Evolutionary conservation across 805 yeast genomes (phyloP).

Genomic region (Yarrowia sp.): DNA sequence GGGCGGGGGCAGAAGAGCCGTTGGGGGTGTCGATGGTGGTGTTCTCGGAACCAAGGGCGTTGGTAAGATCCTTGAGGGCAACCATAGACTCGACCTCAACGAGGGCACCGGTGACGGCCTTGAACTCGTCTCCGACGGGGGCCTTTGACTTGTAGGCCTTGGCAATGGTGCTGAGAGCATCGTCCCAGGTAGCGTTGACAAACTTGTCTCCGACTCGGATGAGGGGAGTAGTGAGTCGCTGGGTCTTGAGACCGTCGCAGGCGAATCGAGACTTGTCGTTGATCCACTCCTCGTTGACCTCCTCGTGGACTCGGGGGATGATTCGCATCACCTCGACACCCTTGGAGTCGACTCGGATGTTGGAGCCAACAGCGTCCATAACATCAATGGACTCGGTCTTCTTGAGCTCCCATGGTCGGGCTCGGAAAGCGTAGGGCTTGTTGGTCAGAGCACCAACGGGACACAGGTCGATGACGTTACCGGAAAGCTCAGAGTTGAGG

Average conservation of each 20-base stretch:
- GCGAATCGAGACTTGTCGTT: constrained; percentile 85
- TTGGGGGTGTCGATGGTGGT: constrained; percentile 66
- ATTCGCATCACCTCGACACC: constrained; percentile 87
- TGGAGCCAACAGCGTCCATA: constrained; percentile 78
- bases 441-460: constrained; percentile 91
- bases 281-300: constrained; percentile 88
- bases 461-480: constrained; percentile 82
- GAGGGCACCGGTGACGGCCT: constrained; percentile 79
- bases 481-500: constrained; percentile 79
- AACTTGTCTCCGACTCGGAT: constrained; percentile 67
- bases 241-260: constrained; percentile 80
- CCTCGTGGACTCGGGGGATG: constrained; percentile 81
- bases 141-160: constrained; percentile 54
- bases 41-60: constrained; percentile 77
- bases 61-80: constrained; percentile 74
- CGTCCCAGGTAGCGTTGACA: constrained; percentile 81
- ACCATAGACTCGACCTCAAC: constrained; percentile 81
- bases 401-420: constrained; percentile 91
- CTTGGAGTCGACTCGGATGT: constrained; percentile 79
- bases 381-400: constrained; percentile 85
- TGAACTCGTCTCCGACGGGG: constrained; percentile 68
- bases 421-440: constrained; percentile 88
- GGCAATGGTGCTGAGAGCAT: constrained; percentile 69
- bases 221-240: constrained; percentile 78
- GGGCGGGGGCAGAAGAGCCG: constrained; percentile 56